A percentile compares a stretch with the other conserved stretches of the same genome.
These are phyloP conservation scores for Goniomonas avonlea DNA, from an alignment of 78 protist species.

Conservation along the genomic window DNA sequence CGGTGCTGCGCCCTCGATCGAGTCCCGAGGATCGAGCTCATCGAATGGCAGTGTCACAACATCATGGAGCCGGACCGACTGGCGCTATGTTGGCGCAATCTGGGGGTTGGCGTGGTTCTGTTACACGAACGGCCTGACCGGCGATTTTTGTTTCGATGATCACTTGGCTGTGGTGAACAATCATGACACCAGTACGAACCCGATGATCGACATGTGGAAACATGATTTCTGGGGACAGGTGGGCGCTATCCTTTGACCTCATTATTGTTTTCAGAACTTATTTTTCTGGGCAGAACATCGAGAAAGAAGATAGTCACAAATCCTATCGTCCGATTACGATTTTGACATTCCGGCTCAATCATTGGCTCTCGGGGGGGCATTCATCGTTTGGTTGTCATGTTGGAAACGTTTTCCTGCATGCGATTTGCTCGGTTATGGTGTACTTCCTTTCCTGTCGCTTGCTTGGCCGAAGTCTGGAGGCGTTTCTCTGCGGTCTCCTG, in stretches of 20 bases:
- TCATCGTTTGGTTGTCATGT: neutral
- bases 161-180: neutral
- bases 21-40: too few species aligned
- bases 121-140: too few species aligned
- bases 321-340: constrained; percentile 49
- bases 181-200: neutral
- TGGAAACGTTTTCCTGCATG: constrained; percentile 25
- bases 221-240: constrained; percentile 45
- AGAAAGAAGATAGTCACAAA: constrained; percentile 12
- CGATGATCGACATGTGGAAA: neutral
- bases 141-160: too few species aligned
- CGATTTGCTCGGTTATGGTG: neutral
- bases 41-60: too few species aligned
- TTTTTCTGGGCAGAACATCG: neutral
- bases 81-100: too few species aligned
- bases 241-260: neutral
- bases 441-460: neutral
- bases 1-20: too few species aligned
- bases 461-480: neutral
- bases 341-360: constrained; percentile 29
- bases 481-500: neutral
- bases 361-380: neutral
- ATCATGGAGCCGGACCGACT: too few species aligned
- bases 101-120: too few species aligned
- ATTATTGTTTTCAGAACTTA: neutral